phyloP scores from a whole-genome alignment of 768 basidiomycete species.

The Coprinopsis strossmayeri region DNA sequence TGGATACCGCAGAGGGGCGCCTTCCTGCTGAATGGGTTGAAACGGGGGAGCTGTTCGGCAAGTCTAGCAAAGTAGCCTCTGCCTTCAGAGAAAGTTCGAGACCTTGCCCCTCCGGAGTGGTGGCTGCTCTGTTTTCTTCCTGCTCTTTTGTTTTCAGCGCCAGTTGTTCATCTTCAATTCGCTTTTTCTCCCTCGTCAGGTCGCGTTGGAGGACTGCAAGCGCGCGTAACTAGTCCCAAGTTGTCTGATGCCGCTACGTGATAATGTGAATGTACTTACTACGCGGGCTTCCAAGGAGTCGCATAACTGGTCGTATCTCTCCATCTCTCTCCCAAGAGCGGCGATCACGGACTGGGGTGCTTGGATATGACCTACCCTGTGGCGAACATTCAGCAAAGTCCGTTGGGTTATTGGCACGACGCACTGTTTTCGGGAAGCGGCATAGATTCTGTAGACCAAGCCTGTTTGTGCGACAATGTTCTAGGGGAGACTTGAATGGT shows the following conservation, averaged over 20 bases:
- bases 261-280: slow-evolving; percentile 24
- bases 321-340: slow-evolving; percentile 65
- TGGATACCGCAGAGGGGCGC: slow-evolving; percentile 71
- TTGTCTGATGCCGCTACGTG: slow-evolving; percentile 1
- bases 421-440: slow-evolving; percentile 12
- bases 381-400: neutral
- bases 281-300: slow-evolving; percentile 71
- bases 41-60: slow-evolving; percentile 25
- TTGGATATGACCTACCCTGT: slow-evolving; percentile 1
- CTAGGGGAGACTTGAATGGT: slow-evolving; percentile 20
- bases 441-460: slow-evolving; percentile 65
- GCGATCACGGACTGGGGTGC: slow-evolving; percentile 63
- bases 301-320: slow-evolving; percentile 75
- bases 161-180: slow-evolving; percentile 31
- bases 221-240: slow-evolving; percentile 50
- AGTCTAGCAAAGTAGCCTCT: slow-evolving; percentile 6
- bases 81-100: neutral
- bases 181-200: slow-evolving; percentile 52
- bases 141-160: slow-evolving; percentile 2
- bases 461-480: slow-evolving; percentile 66
- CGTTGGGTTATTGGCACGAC: neutral
- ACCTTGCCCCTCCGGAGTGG: slow-evolving; percentile 11
- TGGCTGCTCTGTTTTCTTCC: neutral
- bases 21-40: slow-evolving; percentile 24
- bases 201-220: slow-evolving; percentile 71